These are phyloP conservation scores for Hydrangea macrophylla DNA, from an alignment of 148 eudicot genomes.

Conservation along the genomic window DNA sequence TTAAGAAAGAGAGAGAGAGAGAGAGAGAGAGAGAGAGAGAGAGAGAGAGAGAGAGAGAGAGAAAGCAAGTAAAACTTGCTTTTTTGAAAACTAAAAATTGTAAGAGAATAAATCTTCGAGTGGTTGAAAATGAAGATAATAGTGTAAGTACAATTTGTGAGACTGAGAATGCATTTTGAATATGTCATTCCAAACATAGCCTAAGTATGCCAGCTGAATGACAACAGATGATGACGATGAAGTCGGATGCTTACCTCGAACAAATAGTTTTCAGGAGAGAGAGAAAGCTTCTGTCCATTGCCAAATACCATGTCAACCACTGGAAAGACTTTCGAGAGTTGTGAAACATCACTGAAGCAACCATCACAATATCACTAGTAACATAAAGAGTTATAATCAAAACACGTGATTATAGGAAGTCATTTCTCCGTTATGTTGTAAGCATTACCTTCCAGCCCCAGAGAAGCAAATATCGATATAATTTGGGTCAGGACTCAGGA, in stretches of 20 bases:
- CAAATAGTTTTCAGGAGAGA: constrained; percentile 91
- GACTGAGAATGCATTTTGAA: no score
- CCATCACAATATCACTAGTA: constrained; percentile 12
- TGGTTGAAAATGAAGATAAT: no score
- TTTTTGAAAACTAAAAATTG: no score
- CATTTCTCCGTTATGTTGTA: background rate
- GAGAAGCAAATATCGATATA: constrained; percentile 90
- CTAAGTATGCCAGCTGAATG: background rate
- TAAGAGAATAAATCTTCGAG: no score
- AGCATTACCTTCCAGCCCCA: constrained; percentile 80
- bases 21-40: no score
- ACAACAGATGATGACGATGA: background rate
- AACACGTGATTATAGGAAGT: background rate
- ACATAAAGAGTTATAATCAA: constrained; percentile 9
- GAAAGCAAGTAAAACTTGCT: no score
- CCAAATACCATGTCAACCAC: constrained; percentile 77
- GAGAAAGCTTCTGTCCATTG: constrained; percentile 61
- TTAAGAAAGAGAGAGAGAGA: no score
- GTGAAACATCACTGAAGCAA: constrained; percentile 55
- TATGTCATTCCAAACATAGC: background rate
- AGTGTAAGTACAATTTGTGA: no score
- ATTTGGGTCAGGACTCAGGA: constrained; percentile 90
- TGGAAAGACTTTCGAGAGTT: constrained; percentile 74
- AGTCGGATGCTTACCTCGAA: constrained; percentile 51
- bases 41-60: no score